Conservation (phyloP, 2,329 filamentous ascomycete species). For the Rhinocladiella mackenziei region DNA sequence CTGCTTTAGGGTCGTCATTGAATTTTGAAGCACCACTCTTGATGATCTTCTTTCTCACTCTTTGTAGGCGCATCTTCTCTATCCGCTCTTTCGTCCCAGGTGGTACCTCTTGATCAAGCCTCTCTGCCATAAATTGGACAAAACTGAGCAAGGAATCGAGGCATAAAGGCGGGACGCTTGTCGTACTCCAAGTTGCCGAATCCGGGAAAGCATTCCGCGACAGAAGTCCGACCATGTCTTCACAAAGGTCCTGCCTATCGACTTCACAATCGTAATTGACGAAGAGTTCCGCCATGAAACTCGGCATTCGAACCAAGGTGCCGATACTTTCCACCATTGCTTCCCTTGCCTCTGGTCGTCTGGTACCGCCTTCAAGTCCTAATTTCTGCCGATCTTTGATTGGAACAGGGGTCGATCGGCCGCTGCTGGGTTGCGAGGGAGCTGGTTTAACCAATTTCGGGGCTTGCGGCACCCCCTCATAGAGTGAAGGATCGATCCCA, state of each 20-base stretch:
- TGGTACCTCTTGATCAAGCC: conserved; percentile 66
- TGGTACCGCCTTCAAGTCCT: conserved; percentile 82
- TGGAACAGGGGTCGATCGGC: conserved; percentile 81
- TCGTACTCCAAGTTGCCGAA: conserved; percentile 97
- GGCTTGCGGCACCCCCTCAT: conserved; percentile 86
- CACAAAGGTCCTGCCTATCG: conserved; percentile 84
- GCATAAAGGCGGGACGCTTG: conserved; percentile 91
- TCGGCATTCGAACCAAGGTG: conserved; percentile 84
- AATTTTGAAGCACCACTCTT: conserved; percentile 85
- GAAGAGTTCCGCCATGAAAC: conserved; percentile 91
- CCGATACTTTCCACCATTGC: conserved; percentile 98
- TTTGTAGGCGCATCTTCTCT: conserved; percentile 62
- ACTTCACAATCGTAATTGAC: conserved; percentile 98
- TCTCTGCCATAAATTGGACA: conserved; percentile 85
- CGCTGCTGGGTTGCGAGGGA: conserved; percentile 71
- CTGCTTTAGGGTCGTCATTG: conserved; percentile 89
- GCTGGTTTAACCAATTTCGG: conserved; percentile 79
- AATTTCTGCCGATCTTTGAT: conserved; percentile 90
- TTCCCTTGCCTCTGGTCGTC: conserved; percentile 92
- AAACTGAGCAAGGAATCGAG: conserved; percentile 87
- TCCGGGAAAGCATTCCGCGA: conserved; percentile 94
- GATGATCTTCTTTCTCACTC: conserved; percentile 79
- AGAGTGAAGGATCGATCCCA: conserved; percentile 84
- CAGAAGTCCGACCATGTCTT: conserved; percentile 89
- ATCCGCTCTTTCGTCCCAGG: conserved; percentile 62